Base-by-base conservation (phyloP, 2,329 filamentous ascomycete species). In the Xylariaceae sp. region DNA sequence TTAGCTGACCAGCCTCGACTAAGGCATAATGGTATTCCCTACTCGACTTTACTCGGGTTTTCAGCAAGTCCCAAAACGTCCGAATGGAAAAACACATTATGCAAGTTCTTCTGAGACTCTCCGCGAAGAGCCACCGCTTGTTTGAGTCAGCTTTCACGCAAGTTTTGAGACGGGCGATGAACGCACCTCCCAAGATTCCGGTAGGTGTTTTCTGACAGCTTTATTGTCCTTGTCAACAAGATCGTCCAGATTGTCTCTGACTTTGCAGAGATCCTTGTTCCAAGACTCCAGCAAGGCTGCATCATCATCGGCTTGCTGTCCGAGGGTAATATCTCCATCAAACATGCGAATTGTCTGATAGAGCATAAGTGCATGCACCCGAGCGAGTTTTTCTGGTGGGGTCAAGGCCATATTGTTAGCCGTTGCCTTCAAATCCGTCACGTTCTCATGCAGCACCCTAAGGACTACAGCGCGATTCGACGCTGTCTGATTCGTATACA, bases 301-400 rank as follows among this genome's bases (percentile, higher is more conserved):
- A 48, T 79, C 77, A 33, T 74, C 65, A 58, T 79, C 76, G 0
- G 72, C 75, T n/a, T 78, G 69, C 1, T 76, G 72, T 17, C 74
- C 64, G 40, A 80, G 64, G 4, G 67, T 62, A 3, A 79, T 55
- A 47, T 80, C 77, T 0, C 77, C 78, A 36, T 79, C 77, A 48
- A 79, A 76, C 58, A 78, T 68, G 37, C 77, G 71, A 31, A 80
- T 75, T 2, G 72, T 67, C 57, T 79, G 75, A 26, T 78, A 66
- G 11, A 78, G 58, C 14, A 77, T 56, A 16, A 79, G 67, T 1
- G 77, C 78, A 62, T 80, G 78, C 3, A 77, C 70, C 11, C 77
- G 71, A 3, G 76, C 76, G 24, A 80, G 67, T 67, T 76, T 78
- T 37, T 79, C 75, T 1, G 65, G 57, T 0, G 69, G 69, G 3